Evolutionary conservation across 768 basidiomycete species (phyloP), one percentile per base, ranked within the genome.

Genomic region (Lentinula sp.): DNA sequence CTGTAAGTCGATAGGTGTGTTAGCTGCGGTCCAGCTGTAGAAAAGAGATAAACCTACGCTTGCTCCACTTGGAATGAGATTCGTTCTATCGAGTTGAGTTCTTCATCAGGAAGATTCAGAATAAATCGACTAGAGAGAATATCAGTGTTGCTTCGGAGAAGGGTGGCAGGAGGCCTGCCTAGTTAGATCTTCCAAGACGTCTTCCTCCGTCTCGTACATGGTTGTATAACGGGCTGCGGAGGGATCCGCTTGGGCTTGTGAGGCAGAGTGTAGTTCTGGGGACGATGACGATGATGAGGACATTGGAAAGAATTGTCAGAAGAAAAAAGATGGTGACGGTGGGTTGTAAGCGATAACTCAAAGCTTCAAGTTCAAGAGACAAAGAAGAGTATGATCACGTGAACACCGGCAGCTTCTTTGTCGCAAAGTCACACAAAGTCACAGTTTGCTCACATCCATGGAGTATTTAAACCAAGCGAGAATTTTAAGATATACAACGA

Each of bases 51-150:
- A 39, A 80, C 94, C 68, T 71, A 98, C 93, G 96, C 97, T 82
- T 98, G 95, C 74, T 99, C 97, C 63, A 98, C 93, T 75, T 98
- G 96, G 76, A 98, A 99, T 76, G 93, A 98, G 67, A 98, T 86
- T 62, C 97, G 86, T 70, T 97, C 95, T 59, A 96, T 80, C 15
- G 91, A 93, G 53, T 85, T 84, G 60, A 96, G 84, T 76, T 99
- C 97, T 70, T 91, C 89, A 64, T 91, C 88, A 21, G 97, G 96
- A 62, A 99, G 85, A 74, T 98, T 98, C 65, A 98, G 82, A 66
- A 99, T 92, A 72, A 98, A 98, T 55, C 97, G 93, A 72, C 93
- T 96, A 65, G 15, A 51, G 21, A 51, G 43, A 37, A 54, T 15
- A 53, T 23, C 37, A 32, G 59, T 64, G 18, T 57, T 57, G 42